These are phyloP conservation scores for Asterionellopsis glacialis DNA, from an alignment of 108 stramenopile species.

Conservation along the genomic window DNA sequence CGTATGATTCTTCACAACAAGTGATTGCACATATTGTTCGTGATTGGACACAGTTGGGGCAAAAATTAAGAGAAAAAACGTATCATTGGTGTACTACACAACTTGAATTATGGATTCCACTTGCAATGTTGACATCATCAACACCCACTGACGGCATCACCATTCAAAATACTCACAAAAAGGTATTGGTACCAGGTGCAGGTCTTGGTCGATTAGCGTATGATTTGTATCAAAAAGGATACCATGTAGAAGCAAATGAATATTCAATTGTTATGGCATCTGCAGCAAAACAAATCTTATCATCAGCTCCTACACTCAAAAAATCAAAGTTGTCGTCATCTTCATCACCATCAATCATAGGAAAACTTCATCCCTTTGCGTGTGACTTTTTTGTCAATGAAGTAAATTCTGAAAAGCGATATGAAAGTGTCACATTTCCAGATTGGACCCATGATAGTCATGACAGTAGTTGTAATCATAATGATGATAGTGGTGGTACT, in stretches of 20 bases:
- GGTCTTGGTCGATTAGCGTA: slow-evolving; percentile 80
- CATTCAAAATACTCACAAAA: slow-evolving; percentile 6
- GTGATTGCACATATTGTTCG: slow-evolving; percentile 68
- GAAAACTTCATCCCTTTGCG: slow-evolving; percentile 51
- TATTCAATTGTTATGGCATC: slow-evolving; percentile 70
- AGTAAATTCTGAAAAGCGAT: slow-evolving; percentile 62
- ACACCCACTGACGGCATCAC: neutral
- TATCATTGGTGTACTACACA: slow-evolving; percentile 65
- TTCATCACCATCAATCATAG: neutral
- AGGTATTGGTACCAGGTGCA: slow-evolving; percentile 72
- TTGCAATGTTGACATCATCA: slow-evolving; percentile 1
- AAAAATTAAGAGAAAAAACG: slow-evolving; percentile 28
- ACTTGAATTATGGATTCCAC: slow-evolving; percentile 24
- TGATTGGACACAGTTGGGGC: slow-evolving; percentile 62
- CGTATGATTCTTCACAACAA: slow-evolving; percentile 63
- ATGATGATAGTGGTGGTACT: neutral
- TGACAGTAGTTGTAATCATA: too few relatives aligned
- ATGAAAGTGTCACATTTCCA: slow-evolving; percentile 46
- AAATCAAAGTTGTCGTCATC: too few relatives aligned
- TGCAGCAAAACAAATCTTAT: slow-evolving; percentile 51
- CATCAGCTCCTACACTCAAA: neutral
- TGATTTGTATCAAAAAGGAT: slow-evolving; percentile 33
- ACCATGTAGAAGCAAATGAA: slow-evolving; percentile 73
- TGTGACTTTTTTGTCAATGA: slow-evolving; percentile 67
- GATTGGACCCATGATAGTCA: slow-evolving; percentile 14